Evolutionary conservation across 2,329 filamentous ascomycete species (phyloP), one percentile per base, ranked within the genome.

Genomic region (Xylaria sp.): DNA sequence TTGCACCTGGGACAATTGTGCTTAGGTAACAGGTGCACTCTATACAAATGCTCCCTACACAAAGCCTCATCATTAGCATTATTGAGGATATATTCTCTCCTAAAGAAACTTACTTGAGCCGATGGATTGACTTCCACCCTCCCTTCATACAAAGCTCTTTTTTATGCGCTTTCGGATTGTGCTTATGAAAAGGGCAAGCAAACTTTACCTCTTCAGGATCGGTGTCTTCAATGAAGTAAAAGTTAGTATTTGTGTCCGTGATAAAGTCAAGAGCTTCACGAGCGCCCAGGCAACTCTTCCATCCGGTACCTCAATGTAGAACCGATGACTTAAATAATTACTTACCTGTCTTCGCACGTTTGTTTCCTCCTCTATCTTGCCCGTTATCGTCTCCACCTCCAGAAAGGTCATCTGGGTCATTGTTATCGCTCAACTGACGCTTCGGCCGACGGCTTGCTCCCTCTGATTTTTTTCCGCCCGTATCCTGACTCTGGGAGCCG

Each of bases 101-200:
- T 23, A 10, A 33, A 23, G 17, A 10, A 36, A 68, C 76, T 63
- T 76, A 77, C 77, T 77, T 79, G 20, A 79, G 70, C 6, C 77
- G 71, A 64, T 78, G 76, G 17, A 78, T 75, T 4, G 75, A 71
- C 28, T 71, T 66, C 76, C 76, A 78, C 2, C 68, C 73, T 31
- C 76, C 75, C 6, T 69, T 67, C 72, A 74, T 58, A 67, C 74
- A 62, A 65, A 68, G 31, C 13, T 15, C 20, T n/a, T 74, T 75
- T 53, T 63, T 69, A 38, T 74, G 69, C 11, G 63, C 59, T 20
- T 69, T 73, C 9, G 79, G 79, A 33, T 81, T 75, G 17, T 75
- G 73, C 59, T 81, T 80, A 66, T 77, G 78, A 60, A 77, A 81
- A 1, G 80, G 80, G 23, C 80, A 82, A 13, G 80, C 80, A 40